Percentiles rank a stretch among this genome's conserved stretches.
These are phyloP conservation scores for Copromyces sp. DNA, from an alignment of 495 filamentous ascomycete species.

Conservation along the genomic window DNA sequence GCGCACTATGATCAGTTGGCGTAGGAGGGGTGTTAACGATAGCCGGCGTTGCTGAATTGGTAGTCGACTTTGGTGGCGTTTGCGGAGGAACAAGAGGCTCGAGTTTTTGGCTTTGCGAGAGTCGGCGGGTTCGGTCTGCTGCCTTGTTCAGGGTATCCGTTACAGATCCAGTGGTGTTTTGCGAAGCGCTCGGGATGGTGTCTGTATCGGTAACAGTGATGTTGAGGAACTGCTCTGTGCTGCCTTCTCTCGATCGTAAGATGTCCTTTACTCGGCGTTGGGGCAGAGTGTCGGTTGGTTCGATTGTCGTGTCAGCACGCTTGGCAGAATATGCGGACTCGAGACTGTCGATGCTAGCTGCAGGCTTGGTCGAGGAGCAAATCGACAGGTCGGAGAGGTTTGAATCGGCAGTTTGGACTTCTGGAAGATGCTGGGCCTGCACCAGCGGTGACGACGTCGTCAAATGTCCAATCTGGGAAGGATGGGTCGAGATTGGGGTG, in stretches of 20 bases:
- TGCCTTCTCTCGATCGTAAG: conserved; percentile 30
- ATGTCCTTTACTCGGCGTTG: conserved; percentile 36
- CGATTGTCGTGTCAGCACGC: conserved; percentile 7
- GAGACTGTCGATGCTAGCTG: conserved; percentile 16
- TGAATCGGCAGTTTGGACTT: conserved; percentile 20
- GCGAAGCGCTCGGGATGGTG: conserved; percentile 4
- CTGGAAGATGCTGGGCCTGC: conserved; percentile 41
- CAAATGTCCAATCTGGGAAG: conserved; percentile 69
- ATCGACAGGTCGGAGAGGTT: conserved; percentile 13
- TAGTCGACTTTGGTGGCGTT: conserved; percentile 28
- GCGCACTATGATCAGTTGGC: conserved; percentile 31
- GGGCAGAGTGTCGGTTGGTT: conserved; percentile 18
- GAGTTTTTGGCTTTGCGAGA: conserved; percentile 25
- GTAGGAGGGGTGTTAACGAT: conserved; percentile 51
- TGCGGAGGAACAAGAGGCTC: conserved; percentile 29
- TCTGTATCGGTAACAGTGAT: conserved; percentile 16
- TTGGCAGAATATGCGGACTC: conserved; percentile 10
- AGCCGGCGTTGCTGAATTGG: conserved; percentile 30
- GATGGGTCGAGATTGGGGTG: conserved; percentile 53
- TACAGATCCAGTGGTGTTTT: neutral
- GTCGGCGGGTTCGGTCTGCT: conserved; percentile 12
- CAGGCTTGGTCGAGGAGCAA: conserved; percentile 10
- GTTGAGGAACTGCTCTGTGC: conserved; percentile 10
- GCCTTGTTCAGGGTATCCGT: conserved; percentile 5
- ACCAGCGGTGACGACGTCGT: conserved; percentile 77